Evolutionary conservation across 108 stramenopile species (phyloP), one percentile per base, ranked within the genome.

Genomic region (Epipyxis sp.): DNA sequence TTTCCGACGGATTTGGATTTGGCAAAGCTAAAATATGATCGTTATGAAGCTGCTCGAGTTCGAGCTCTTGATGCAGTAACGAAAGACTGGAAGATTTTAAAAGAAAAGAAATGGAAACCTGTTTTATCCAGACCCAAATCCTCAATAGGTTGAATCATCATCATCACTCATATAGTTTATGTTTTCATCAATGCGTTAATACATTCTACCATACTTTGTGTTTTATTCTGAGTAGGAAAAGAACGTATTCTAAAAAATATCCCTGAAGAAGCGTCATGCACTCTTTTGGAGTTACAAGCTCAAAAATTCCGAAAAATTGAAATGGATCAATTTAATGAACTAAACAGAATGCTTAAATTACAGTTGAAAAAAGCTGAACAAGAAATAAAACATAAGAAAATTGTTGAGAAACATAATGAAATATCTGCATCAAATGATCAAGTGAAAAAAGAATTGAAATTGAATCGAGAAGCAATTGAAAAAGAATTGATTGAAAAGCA

Each of bases 281-380:
- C 16, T 30, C 46, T 74, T 13, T 37, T 74, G 6, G 71, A 74
- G 50, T 43, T 74, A 27, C 71, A 74, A 57, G 71, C 71, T 16
- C 41, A 27, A 74, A 74, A 74, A 42, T 74, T 74, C 25, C 71
- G 71, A 27, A 46, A 57, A 32, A 57, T 74, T 74, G 71, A 74
- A 74, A 13, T 43, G 34, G 46, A 74, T 34, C 16, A 74, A 16
- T 74, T 16, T 13, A 37, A 6, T 6, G 34, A 39, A 27, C 71
- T 74, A 10, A 3, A 74, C 3, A 13, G 50, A 43, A 39, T 30
- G 16, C 35, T 74, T 29, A 3, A 29, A 6, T 10, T 54, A 10
- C 10, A 74, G 34, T 43, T 74, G 3, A 10, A 6, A 6, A 74
- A 74, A 37, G 71, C 71, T 13, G 71, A 54, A 16, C 3, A 20